Percentiles rank a stretch among this genome's conserved stretches.
These are phyloP conservation scores for Diaporthe citrichinensis DNA, from an alignment of 2,329 filamentous ascomycete species.

Conservation along the genomic window DNA sequence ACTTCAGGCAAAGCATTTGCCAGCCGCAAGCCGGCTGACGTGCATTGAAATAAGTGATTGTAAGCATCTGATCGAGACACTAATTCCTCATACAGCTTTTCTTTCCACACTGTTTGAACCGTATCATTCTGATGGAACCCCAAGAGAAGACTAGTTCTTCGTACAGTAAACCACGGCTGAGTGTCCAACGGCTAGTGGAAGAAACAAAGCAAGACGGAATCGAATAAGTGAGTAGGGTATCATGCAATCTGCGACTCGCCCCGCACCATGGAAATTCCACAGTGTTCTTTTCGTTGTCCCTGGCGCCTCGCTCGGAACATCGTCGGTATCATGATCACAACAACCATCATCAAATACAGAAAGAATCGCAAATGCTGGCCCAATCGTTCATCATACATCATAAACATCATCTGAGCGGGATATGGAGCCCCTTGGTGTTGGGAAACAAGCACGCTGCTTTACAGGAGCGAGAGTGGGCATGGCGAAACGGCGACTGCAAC, in stretches of 20 bases:
- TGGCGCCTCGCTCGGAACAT: constrained; percentile 9
- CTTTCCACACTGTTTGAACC: neutral
- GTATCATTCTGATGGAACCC: neutral
- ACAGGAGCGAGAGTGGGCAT: neutral
- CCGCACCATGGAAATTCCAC: neutral
- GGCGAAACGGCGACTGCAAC: neutral
- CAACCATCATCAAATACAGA: neutral
- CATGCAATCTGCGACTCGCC: constrained; percentile 28
- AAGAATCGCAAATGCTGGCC: neutral
- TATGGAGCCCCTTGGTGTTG: neutral
- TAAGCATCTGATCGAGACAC: neutral
- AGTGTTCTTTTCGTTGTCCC: neutral
- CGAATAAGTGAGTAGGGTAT: constrained; percentile 5
- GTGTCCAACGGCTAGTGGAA: too few relatives aligned
- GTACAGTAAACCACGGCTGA: neutral
- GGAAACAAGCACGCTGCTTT: neutral
- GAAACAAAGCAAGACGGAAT: neutral
- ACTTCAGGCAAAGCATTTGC: neutral
- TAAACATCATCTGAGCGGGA: neutral
- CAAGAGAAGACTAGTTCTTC: neutral
- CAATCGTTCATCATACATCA: constrained; percentile 1
- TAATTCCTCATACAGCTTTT: neutral
- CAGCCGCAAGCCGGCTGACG: neutral
- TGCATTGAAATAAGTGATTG: neutral
- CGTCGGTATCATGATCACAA: neutral